These are phyloP conservation scores for Globisporangium apiculatum DNA, from an alignment of 352 stramenopile genomes.

Conservation along the genomic window DNA sequence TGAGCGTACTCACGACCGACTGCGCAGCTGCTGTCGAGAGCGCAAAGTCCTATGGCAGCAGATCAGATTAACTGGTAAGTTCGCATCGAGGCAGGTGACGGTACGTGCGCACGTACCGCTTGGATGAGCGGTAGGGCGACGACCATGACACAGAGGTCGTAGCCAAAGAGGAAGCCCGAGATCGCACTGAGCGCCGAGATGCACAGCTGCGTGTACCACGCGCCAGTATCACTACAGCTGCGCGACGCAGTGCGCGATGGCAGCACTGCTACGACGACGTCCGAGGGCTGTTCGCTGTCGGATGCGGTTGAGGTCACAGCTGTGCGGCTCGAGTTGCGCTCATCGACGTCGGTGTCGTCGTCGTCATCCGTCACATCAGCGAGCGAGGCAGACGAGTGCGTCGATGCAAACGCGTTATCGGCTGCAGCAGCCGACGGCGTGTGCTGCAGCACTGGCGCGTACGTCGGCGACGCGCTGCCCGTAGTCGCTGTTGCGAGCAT, in stretches of 20 bases:
- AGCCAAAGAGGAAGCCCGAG: conserved; percentile 68
- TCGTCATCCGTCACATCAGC: background rate
- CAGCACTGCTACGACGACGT: background rate
- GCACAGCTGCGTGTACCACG: conserved; percentile 28
- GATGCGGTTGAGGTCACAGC: background rate
- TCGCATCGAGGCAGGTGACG: background rate
- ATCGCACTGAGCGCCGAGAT: conserved; percentile 58
- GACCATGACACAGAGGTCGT: conserved; percentile 75
- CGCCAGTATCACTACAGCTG: no score
- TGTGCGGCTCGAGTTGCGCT: background rate
- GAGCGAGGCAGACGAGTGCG: background rate
- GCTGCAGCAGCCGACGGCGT: conserved; percentile 1
- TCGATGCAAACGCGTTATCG: background rate
- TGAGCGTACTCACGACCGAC: conserved; percentile 57
- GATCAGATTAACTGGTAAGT: background rate
- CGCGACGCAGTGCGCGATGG: background rate
- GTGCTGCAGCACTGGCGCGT: conserved; percentile 6
- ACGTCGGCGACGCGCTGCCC: background rate
- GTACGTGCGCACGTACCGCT: conserved; percentile 14
- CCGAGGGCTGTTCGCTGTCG: conserved; percentile 5
- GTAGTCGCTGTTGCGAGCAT: background rate
- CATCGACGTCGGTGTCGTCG: background rate
- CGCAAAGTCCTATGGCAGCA: conserved; percentile 26
- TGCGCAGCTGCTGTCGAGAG: conserved; percentile 45
- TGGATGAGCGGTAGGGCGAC: conserved; percentile 62